Conservation (phyloP, 495 filamentous ascomycete genomes). For the Aspergillus carlsbadensis region DNA sequence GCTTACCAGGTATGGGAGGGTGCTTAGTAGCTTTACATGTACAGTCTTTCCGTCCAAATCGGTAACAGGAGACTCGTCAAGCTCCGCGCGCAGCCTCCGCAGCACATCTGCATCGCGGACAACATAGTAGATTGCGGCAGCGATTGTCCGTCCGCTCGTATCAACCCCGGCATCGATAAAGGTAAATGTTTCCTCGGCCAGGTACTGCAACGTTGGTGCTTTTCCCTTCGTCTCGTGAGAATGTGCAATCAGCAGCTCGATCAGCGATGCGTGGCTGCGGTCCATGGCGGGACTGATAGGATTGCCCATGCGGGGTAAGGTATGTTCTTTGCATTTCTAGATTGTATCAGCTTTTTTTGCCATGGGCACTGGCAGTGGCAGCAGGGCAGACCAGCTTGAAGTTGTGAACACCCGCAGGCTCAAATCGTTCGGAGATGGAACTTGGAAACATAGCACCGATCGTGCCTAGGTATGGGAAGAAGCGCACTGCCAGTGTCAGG, state of each 20-base stretch:
- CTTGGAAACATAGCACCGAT: background rate
- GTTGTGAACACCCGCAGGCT: background rate
- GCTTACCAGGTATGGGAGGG: background rate
- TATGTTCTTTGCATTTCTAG: background rate
- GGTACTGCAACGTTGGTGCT: background rate
- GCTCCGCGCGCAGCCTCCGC: background rate
- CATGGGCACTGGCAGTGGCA: too few species aligned
- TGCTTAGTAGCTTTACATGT: background rate
- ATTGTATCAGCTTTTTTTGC: background rate
- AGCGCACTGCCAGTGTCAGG: background rate
- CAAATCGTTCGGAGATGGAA: background rate
- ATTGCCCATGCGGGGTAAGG: background rate
- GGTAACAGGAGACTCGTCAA: background rate
- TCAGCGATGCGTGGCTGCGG: background rate
- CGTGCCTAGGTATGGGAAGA: background rate
- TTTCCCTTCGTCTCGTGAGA: background rate
- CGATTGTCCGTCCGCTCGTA: background rate
- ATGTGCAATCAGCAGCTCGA: background rate
- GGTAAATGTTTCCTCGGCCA: background rate
- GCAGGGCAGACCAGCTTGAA: background rate
- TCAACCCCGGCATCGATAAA: slow-evolving; percentile 3
- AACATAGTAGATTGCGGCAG: background rate
- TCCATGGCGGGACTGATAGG: background rate
- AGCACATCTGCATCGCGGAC: background rate
- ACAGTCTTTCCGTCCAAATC: too few species aligned